Evolutionary conservation across 352 stramenopile species (phyloP), one percentile per base, ranked within the genome.

Genomic region (Phytophthora cactorum): DNA sequence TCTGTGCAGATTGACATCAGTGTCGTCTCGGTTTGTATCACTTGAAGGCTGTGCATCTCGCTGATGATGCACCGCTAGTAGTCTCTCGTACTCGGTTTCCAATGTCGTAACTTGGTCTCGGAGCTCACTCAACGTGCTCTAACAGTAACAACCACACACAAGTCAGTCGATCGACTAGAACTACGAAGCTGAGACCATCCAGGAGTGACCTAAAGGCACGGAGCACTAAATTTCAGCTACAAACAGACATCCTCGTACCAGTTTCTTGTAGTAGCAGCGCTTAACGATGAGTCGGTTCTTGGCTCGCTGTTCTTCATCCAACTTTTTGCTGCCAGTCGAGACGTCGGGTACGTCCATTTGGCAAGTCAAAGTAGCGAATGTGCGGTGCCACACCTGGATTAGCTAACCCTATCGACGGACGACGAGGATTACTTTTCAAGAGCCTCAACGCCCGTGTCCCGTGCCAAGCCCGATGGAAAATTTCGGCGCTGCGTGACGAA

Each of bases 181-280:
- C n/a, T 11, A 31, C 46, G 17, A 29, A 49, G 17, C 43, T 41
- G 29, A 43, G 49, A 41, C 15, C 32, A 57, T 32, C 12, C 49
- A 43, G 29, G 22, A 22, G 22, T 22, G 22, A 22, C 22, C 22
- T 22, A 0, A 25, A 39, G 10, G 2, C 36, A 28, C 0, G 9
- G 5, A 25, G 11, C 5, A 59, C 34, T 15, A 17, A 39, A 29
- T 50, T 15, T 49, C 29, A 49, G 29, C 45, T 17, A 5, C 41
- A 47, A 5, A 52, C 11, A 12, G 39, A 12, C 31, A 47, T 9
- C 5, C 2, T 76, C 79, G 67, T 76, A 91, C 82, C 44, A 86
- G 59, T 31, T 88, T 88, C 65, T 85, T 84, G 75, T 91, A 91
- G 77, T 91, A 91, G 66, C 80, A 88, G 38, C 79, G 74, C 59